A percentile compares a stretch with the other conserved stretches of the same genome.
Conservation (phyloP, 257 asterid species). For the Prunella vulgaris region DNA sequence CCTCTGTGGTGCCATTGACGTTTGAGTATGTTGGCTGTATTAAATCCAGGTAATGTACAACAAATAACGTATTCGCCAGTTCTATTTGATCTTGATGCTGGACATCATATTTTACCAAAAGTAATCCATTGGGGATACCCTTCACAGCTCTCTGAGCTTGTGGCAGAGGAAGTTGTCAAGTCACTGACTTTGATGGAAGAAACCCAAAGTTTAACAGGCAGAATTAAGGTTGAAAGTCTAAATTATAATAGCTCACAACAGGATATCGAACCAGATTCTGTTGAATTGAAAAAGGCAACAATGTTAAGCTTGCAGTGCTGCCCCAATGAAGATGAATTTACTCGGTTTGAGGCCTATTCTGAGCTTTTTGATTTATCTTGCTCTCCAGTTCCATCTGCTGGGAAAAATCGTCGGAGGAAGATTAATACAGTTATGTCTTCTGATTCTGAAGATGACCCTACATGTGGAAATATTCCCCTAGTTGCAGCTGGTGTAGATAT, state of each 20-base stretch:
- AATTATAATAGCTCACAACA: slow-evolving; percentile 20
- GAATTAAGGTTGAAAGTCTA: slow-evolving; percentile 30
- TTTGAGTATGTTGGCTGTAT: slow-evolving; percentile 16
- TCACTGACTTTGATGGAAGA: slow-evolving; percentile 51
- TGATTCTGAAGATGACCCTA: slow-evolving; percentile 71
- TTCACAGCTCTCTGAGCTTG: slow-evolving; percentile 72
- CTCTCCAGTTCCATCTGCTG: slow-evolving; percentile 57
- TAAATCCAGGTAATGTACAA: slow-evolving; percentile 45
- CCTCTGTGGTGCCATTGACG: slow-evolving; percentile 6
- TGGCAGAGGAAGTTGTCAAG: slow-evolving; percentile 70
- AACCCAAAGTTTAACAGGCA: slow-evolving; percentile 29
- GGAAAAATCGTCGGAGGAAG: slow-evolving; percentile 46
- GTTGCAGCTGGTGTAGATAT: slow-evolving; percentile 30
- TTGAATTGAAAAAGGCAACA: slow-evolving; percentile 57
- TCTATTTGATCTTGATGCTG: slow-evolving; percentile 80
- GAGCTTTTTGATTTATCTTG: slow-evolving; percentile 50
- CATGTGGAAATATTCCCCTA: slow-evolving; percentile 33
- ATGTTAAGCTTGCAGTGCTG: slow-evolving; percentile 58
- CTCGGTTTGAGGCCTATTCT: slow-evolving; percentile 31
- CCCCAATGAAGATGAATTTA: slow-evolving; percentile 40
- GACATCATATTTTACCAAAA: slow-evolving; percentile 68
- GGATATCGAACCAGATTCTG: slow-evolving; percentile 30
- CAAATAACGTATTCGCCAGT: slow-evolving; percentile 46
- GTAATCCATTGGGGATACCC: slow-evolving; percentile 53
- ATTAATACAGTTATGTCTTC: slow-evolving; percentile 57